phyloP scores from a whole-genome alignment of 768 basidiomycete genomes.

The Boletus eberwhitei region DNA sequence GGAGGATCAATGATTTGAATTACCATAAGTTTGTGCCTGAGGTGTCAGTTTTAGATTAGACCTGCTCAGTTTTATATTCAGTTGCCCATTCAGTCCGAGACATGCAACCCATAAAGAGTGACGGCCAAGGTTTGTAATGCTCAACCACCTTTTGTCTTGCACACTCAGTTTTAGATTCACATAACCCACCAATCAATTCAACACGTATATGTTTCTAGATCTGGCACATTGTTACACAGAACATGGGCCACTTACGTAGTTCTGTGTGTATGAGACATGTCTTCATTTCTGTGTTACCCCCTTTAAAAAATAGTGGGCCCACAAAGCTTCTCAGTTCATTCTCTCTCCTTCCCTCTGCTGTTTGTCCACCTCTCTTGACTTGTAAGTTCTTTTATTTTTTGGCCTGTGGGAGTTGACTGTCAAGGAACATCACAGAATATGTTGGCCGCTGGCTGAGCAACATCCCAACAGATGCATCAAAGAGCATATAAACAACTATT shows the following conservation, averaged over 20 bases:
- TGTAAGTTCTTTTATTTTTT: background rate
- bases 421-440: background rate
- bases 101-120: no score
- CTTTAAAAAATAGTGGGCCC: constrained; percentile 13
- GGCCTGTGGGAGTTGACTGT: background rate
- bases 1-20: no score
- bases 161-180: no score
- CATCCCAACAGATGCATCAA: constrained; percentile 56
- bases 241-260: no score
- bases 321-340: background rate
- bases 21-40: no score
- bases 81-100: no score
- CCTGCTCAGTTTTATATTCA: no score
- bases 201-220: background rate
- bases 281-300: constrained; percentile 13
- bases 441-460: constrained; percentile 25
- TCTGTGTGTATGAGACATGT: constrained; percentile 10
- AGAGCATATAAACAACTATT: constrained; percentile 78
- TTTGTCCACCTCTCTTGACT: background rate
- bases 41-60: no score
- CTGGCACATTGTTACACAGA: background rate
- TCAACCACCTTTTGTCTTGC: no score
- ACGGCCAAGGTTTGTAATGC: no score
- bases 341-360: background rate
- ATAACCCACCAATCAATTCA: no score